Evolutionary conservation across 2,329 filamentous ascomycete genomes (phyloP).

Genomic region (Neonectria hederae): DNA sequence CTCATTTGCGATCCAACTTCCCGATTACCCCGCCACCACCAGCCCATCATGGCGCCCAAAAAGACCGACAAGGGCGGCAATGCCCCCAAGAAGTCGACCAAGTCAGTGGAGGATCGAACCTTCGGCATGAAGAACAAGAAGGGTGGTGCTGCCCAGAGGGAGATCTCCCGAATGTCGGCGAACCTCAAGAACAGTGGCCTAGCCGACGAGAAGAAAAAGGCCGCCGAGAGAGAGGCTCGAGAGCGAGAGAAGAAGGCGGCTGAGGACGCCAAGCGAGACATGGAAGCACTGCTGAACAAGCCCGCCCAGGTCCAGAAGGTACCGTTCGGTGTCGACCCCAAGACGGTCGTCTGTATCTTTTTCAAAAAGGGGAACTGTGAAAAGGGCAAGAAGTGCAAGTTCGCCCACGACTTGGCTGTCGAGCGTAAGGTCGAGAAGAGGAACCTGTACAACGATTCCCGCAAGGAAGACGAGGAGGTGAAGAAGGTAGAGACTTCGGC

Average conservation of each 20-base stretch:
- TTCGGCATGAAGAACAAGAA: conserved; percentile 99
- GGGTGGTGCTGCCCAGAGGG: conserved; percentile 86
- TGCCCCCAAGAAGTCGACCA: conserved; percentile 67
- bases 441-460: conserved; percentile 86
- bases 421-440: conserved; percentile 94
- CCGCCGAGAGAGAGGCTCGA: conserved; percentile 71
- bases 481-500: conserved; percentile 94
- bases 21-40: conserved; percentile 43
- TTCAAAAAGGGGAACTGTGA: conserved; percentile 98
- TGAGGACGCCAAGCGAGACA: conserved; percentile 83
- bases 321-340: conserved; percentile 96
- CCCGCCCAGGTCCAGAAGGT: conserved; percentile 97
- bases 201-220: conserved; percentile 87
- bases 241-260: conserved; percentile 92
- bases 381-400: conserved; percentile 98
- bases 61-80: conserved; percentile 61
- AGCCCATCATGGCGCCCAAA: conserved; percentile 77
- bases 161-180: conserved; percentile 84
- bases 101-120: conserved; percentile 89
- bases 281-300: conserved; percentile 84
- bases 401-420: conserved; percentile 88
- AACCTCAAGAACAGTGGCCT: conserved; percentile 78
- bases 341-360: conserved; percentile 96
- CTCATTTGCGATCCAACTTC: conserved; percentile 25
- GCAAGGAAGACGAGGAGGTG: conserved; percentile 74